A percentile compares a stretch with the other conserved stretches of the same genome.
Evolutionary conservation across 805 yeast genomes (phyloP).

Genomic region (Yamadazyma endophytica): DNA sequence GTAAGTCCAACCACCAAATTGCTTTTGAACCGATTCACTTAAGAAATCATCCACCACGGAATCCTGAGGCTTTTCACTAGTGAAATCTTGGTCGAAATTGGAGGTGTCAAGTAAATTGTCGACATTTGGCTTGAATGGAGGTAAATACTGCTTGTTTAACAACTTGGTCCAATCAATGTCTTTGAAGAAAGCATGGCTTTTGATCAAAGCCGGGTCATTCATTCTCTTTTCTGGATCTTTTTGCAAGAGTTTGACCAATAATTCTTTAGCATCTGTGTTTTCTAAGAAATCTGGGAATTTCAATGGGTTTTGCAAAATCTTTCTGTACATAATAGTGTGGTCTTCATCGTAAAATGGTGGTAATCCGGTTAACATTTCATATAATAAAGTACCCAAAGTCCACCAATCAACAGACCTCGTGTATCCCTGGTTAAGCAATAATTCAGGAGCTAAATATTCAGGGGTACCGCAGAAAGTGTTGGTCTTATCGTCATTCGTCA

Average conservation of each 20-base stretch:
- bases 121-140: slow-evolving; percentile 94
- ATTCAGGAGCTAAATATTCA: slow-evolving; percentile 94
- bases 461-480: slow-evolving; percentile 98
- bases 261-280: slow-evolving; percentile 79
- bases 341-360: slow-evolving; percentile 98
- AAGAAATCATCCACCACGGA: slow-evolving; percentile 90
- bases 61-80: slow-evolving; percentile 89
- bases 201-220: slow-evolving; percentile 81
- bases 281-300: slow-evolving; percentile 80
- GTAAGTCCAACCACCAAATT: slow-evolving; percentile 99
- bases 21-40: slow-evolving; percentile 93
- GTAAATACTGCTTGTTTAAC: slow-evolving; percentile 80
- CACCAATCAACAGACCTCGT: slow-evolving; percentile 98
- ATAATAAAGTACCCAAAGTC: slow-evolving; percentile 91
- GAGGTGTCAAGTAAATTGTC: slow-evolving; percentile 83
- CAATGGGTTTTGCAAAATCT: slow-evolving; percentile 84
- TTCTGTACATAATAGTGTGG: slow-evolving; percentile 87
- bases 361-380: slow-evolving; percentile 94
- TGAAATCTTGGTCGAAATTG: slow-evolving; percentile 89
- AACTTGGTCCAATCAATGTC: slow-evolving; percentile 88
- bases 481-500: slow-evolving; percentile 83
- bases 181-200: slow-evolving; percentile 77
- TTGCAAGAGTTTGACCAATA: slow-evolving; percentile 67
- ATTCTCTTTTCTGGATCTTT: slow-evolving; percentile 82
- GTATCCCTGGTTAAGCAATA: slow-evolving; percentile 87